Evolutionary conservation across 2,329 filamentous ascomycete species (phyloP).

Genomic region (Sporothrix humicola): DNA sequence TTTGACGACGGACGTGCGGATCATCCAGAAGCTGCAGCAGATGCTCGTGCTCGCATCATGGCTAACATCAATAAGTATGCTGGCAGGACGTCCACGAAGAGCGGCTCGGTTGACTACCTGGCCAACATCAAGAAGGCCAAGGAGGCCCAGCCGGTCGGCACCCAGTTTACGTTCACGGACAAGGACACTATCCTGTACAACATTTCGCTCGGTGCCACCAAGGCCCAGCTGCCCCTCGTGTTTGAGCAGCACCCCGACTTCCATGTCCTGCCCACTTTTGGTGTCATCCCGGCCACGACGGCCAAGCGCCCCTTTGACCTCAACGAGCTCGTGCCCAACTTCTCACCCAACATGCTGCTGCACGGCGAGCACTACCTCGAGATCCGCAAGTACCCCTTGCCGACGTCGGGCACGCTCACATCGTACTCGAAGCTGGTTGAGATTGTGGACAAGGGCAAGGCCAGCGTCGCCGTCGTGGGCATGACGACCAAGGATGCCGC

Average conservation of each 20-base stretch:
- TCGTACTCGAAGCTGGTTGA: constrained; percentile 84
- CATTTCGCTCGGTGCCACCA: not conserved
- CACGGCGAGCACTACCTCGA: constrained; percentile 99
- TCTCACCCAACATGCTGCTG: constrained; percentile 96
- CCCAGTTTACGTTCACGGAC: not conserved
- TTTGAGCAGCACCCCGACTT: constrained; percentile 61
- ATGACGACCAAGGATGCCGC: constrained; percentile 83
- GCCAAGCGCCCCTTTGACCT: constrained; percentile 79
- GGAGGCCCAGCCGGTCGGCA: not conserved
- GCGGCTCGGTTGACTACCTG: not conserved
- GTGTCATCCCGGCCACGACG: constrained; percentile 90
- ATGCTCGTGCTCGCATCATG: constrained; percentile 4
- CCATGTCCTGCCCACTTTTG: constrained; percentile 92
- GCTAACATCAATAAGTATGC: not conserved
- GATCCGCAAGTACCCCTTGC: constrained; percentile 88
- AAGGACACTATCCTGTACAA: not conserved
- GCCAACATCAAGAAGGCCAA: not conserved
- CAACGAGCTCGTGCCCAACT: constrained; percentile 88
- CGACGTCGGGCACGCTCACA: constrained; percentile 77
- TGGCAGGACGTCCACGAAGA: not conserved
- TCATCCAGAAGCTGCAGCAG: constrained; percentile 61
- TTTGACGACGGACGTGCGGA: constrained; percentile 89
- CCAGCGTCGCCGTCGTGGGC: constrained; percentile 81
- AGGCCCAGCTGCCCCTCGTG: not conserved
- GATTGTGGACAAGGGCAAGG: constrained; percentile 93